Conservation (phyloP, 2,329 filamentous ascomycete genomes). For the Fusarium pilosicola region DNA sequence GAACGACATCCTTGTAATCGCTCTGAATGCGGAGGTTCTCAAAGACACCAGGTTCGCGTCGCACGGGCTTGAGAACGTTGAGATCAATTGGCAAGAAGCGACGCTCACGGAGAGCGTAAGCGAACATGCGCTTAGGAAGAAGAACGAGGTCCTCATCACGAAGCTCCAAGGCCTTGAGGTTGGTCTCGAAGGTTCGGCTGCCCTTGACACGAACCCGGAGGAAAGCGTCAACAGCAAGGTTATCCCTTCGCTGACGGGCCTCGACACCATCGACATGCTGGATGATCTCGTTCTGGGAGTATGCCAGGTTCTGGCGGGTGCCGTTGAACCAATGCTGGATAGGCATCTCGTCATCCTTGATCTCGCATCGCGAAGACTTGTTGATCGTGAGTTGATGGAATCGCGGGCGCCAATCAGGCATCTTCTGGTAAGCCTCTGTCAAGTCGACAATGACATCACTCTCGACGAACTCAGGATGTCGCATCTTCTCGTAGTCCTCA, state of each 20-base stretch:
- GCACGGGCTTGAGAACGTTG: slow-evolving; percentile 48
- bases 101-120: slow-evolving; percentile 53
- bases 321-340: slow-evolving; percentile 53
- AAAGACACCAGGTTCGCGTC: slow-evolving; percentile 51
- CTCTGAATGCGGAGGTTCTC: slow-evolving; percentile 53
- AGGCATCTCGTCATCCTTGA: slow-evolving; percentile 49
- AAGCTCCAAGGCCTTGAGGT: slow-evolving; percentile 44
- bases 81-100: slow-evolving; percentile 53
- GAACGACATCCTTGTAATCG: slow-evolving; percentile 56
- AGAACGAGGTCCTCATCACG: slow-evolving; percentile 47
- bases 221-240: slow-evolving; percentile 49
- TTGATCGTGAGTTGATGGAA: slow-evolving; percentile 46
- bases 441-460: slow-evolving; percentile 57
- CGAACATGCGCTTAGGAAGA: slow-evolving; percentile 55
- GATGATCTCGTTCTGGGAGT: slow-evolving; percentile 49
- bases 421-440: slow-evolving; percentile 53
- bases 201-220: slow-evolving; percentile 50
- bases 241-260: slow-evolving; percentile 51
- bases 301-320: slow-evolving; percentile 45
- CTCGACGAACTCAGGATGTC: slow-evolving; percentile 53
- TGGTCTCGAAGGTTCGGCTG: slow-evolving; percentile 48
- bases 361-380: slow-evolving; percentile 47
- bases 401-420: slow-evolving; percentile 51
- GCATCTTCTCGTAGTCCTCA: slow-evolving; percentile 48
- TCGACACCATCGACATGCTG: slow-evolving; percentile 51